Base-by-base conservation (phyloP, 148 eudicot genomes). In the Oxyria digyna region DNA sequence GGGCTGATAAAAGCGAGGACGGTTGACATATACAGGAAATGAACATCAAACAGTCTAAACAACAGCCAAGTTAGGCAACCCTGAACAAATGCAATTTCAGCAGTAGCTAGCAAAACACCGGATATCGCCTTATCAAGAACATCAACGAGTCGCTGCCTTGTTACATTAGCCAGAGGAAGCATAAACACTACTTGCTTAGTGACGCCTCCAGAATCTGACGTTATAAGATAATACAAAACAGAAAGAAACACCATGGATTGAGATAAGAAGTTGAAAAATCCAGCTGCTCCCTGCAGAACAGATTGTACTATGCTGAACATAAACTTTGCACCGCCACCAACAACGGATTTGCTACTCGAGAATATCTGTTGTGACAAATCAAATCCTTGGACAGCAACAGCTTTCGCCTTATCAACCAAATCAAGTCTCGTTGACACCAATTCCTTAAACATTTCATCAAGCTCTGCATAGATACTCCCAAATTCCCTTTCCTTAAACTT, bases 21-120 rank as follows among this genome's bases (percentile, higher is more conserved):
- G 52, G 98, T 86, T 6, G 96, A 89, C 96, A 90, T 84, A 71
- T 87, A 93, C 81, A 89, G 72, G 72, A 90, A 88, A 52, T 93
- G 98, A 71, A 93, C 79, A 1, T 86, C 81, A 81, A 75, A 89
- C 10, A 93, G 74, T 74, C 98, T 86, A 75, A 93, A 88, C 54
- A 93, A 75, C n/a, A 93, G 96, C 98, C 97, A 93, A 18, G 98
- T 93, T 70, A 93, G 80, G 65, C 97, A 90, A 8, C 98, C 98
- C 80, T 85, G 97, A 76, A 87, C 86, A 69, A 93, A 75, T 3
- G 89, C 91, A 69, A 93, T 80, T 81, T 90, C 88, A 38, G 80
- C 85, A 0, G 98, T 93, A 14, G 98, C 95, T 72, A 93, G 76
- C 54, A 93, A 52, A 42, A 85, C 96, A 27, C 96, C 87, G 4